Base-by-base conservation (phyloP, 345 rosid genomes). In the Citrus hindsii region DNA sequence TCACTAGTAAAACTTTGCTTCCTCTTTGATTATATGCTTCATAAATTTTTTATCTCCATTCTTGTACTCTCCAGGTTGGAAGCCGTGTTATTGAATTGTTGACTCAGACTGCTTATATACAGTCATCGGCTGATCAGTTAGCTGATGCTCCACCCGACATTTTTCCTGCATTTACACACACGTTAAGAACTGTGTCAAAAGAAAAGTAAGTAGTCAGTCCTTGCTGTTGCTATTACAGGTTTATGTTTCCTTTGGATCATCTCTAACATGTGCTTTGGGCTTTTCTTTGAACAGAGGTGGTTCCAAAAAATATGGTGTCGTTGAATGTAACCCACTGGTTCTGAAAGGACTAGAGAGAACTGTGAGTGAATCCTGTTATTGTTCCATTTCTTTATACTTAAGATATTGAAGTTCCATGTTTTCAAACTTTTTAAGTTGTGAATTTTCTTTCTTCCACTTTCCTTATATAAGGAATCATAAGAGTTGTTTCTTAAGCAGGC, bases 131-230 rank as follows among this genome's bases (percentile, higher is more conserved):
- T 78, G 79, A 89, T 86, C 92, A 90, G 82, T 80, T 83, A 77
- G 92, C 77, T 59, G 87, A 89, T 80, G 83, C 73, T 82, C 94
- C 92, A 60, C 97, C 98, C 79, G 97, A 94, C 79, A 80, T 92
- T 72, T 91, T 92, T 55, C 99, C 99, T 80, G 99, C 99, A 86
- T 96, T 96, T 91, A 58, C 80, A 71, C 99, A 96, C 81, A 82
- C 90, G 19, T 82, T 86, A 67, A 90, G 74, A 86, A 85, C 89
- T 56, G 73, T 85, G 83, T 73, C 83, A 22, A 85, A 85, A 74
- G 92, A 82, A 79, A 81, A 73, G 99, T 94, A 80, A 82, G 92
- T 71, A 65, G 70, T 80, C 65, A 59, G 81, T 79, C 30, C 69
- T 77, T 79, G 79, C 67, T 69, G 22, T 70, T 32, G 81, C 38